Conservation (phyloP, 768 basidiomycete genomes). For the Pholiota conissans region DNA sequence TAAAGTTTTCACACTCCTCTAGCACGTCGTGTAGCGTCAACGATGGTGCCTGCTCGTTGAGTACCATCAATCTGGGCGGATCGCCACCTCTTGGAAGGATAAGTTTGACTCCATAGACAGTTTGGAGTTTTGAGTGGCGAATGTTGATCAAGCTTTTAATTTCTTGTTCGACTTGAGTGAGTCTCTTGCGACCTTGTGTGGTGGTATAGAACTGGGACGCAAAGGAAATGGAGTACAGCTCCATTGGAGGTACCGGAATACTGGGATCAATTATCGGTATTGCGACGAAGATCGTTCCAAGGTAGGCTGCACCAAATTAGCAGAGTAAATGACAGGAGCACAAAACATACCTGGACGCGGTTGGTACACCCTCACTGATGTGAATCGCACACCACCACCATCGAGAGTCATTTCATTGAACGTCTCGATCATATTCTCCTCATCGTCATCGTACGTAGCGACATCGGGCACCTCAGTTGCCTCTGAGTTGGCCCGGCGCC, state of each 20-base stretch:
- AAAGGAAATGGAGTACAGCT: conserved; percentile 68
- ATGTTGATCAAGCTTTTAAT: conserved; percentile 59
- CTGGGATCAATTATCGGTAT: conserved; percentile 75
- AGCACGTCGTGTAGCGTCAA: conserved; percentile 72
- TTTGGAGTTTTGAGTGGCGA: conserved; percentile 65
- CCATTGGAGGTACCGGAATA: conserved; percentile 55
- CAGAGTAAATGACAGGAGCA: neutral
- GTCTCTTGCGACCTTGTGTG: conserved; percentile 70
- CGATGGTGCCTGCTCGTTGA: conserved; percentile 69
- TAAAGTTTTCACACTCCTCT: conserved; percentile 74
- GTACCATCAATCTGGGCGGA: conserved; percentile 57
- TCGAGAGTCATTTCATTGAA: conserved; percentile 59
- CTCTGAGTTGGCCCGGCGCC: conserved; percentile 69
- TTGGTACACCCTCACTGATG: conserved; percentile 69
- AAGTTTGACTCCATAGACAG: conserved; percentile 67
- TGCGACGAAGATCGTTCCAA: conserved; percentile 70
- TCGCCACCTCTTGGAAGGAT: conserved; percentile 47
- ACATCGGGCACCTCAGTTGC: conserved; percentile 59
- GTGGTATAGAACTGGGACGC: conserved; percentile 67
- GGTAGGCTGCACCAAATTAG: conserved; percentile 40
- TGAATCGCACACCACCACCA: conserved; percentile 60
- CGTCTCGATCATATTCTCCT: conserved; percentile 57
- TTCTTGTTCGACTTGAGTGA: conserved; percentile 65
- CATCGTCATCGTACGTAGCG: conserved; percentile 21
- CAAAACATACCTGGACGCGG: conserved; percentile 56